Evolutionary conservation across 306 rosid species (phyloP).

Genomic region (Canavalia gladiata): DNA sequence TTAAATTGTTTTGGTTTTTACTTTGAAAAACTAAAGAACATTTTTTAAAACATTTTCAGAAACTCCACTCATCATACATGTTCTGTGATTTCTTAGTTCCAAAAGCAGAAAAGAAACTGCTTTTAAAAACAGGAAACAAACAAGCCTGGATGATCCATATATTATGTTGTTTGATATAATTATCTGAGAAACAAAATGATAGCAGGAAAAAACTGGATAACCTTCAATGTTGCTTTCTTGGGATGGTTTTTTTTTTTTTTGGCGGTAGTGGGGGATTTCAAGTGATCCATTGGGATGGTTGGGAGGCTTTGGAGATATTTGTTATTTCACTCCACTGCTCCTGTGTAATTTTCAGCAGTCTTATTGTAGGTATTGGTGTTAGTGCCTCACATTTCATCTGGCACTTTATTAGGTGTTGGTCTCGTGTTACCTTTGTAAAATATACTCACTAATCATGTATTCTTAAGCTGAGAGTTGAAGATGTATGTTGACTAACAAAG

Average conservation of each 20-base stretch:
- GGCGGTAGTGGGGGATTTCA: not conserved
- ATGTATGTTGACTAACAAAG: not conserved
- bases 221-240: not conserved
- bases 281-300: not conserved
- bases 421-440: not conserved
- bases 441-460: not conserved
- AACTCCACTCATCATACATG: too few species aligned
- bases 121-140: not conserved
- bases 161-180: not conserved
- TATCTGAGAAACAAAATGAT: not conserved
- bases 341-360: not conserved
- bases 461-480: not conserved
- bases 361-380: not conserved
- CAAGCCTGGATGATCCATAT: not conserved
- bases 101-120: too few species aligned
- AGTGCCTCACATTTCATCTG: not conserved
- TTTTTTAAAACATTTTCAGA: too few species aligned
- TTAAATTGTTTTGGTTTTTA: too few species aligned
- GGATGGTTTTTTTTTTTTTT: not conserved
- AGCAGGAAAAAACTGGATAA: not conserved
- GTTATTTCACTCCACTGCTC: not conserved
- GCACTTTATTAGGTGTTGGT: constrained; percentile 8
- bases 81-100: too few species aligned
- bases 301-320: not conserved
- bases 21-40: too few species aligned